phyloP scores from a whole-genome alignment of 495 filamentous ascomycete species.

The Hamigera avellanea region DNA sequence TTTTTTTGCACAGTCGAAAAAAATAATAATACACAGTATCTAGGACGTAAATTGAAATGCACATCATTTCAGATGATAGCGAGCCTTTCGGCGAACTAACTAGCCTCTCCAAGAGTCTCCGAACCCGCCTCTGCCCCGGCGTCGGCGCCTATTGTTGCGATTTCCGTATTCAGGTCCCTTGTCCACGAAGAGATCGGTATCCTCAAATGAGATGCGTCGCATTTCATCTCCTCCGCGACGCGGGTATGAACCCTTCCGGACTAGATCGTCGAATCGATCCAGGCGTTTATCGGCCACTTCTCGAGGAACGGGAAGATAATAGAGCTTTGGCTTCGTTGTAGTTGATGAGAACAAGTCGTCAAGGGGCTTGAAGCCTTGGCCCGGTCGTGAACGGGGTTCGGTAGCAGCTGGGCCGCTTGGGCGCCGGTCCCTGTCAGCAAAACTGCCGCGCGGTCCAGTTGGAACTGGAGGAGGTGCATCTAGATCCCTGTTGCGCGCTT shows the following conservation, averaged over 20 bases:
- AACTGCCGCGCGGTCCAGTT: slow-evolving; percentile 21
- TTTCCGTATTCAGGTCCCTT: slow-evolving; percentile 51
- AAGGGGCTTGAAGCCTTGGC: slow-evolving; percentile 44
- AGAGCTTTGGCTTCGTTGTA: slow-evolving; percentile 55
- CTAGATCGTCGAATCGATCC: slow-evolving; percentile 46
- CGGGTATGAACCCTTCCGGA: slow-evolving; percentile 30
- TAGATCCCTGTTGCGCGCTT: slow-evolving; percentile 10
- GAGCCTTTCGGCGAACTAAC: too few relatives aligned
- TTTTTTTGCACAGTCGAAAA: too few relatives aligned
- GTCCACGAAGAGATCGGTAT: slow-evolving; percentile 59
- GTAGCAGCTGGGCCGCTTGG: slow-evolving; percentile 10
- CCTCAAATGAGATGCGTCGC: slow-evolving; percentile 70
- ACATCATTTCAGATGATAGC: slow-evolving; percentile 7
- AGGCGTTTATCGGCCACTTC: slow-evolving; percentile 49
- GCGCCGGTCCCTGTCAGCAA: slow-evolving; percentile 12
- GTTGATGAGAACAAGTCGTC: slow-evolving; percentile 56
- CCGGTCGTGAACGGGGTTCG: slow-evolving; percentile 14
- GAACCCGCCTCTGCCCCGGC: slow-evolving; percentile 25
- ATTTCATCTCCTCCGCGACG: slow-evolving; percentile 48
- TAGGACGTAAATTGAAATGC: too few relatives aligned
- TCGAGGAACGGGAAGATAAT: slow-evolving; percentile 46
- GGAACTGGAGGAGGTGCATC: slow-evolving; percentile 20
- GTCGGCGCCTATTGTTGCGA: slow-evolving; percentile 17
- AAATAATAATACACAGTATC: too few relatives aligned
- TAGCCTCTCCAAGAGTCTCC: slow-evolving; percentile 21